Base-by-base conservation (phyloP, 2,329 filamentous ascomycete species). In the Xylaria sp. region DNA sequence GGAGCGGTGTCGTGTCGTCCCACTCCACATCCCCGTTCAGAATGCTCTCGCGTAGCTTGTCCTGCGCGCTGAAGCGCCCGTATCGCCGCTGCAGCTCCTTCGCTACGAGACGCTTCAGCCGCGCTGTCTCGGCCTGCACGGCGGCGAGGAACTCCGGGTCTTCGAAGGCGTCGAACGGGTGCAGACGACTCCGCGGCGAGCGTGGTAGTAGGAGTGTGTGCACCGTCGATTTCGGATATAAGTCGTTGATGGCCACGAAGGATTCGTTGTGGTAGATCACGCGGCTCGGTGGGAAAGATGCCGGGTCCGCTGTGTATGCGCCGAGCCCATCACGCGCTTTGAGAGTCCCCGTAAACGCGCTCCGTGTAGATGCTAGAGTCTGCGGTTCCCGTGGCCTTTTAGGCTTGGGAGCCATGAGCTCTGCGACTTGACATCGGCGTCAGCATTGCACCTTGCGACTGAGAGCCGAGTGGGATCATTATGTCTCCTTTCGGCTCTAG, bases 201-300 rank as follows among this genome's bases (percentile, higher is more conserved):
- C 94, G 91, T 7, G 94, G 93, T 5, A 98, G 89, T n/a, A 98
- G 88, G 2, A 99, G 91, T 1, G 93, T 86, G 82, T 99, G 96
- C 3, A 98, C 85, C 3, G 88, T 89, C 3, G 92, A 89, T 81
- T 98, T 99, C 9, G 96, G 94, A 78, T 89, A 99, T 70, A 89
- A 84, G 82, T 99, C 96, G 74, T 91, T 87, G 79, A 98, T 92
- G 23, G 90, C 87, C 60, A 94, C 92, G 73, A 91, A 93, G 69
- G 89, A 82, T n/a, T 88, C 84, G 72, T 89, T 88, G 80, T 90
- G 84, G 76, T 89, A 90, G 64, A 96, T 84, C 1, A 94, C 87
- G 5, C 85, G 82, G 31, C 83, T 85, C 5, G 85, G 73, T 1
- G 89, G 86, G 75, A 89, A 91, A 1, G 85, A 83, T 41, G 86